Percentiles rank a stretch among this genome's conserved stretches.
phyloP scores from a whole-genome alignment of 768 basidiomycete genomes.

The Rhodotorula graminis region DNA sequence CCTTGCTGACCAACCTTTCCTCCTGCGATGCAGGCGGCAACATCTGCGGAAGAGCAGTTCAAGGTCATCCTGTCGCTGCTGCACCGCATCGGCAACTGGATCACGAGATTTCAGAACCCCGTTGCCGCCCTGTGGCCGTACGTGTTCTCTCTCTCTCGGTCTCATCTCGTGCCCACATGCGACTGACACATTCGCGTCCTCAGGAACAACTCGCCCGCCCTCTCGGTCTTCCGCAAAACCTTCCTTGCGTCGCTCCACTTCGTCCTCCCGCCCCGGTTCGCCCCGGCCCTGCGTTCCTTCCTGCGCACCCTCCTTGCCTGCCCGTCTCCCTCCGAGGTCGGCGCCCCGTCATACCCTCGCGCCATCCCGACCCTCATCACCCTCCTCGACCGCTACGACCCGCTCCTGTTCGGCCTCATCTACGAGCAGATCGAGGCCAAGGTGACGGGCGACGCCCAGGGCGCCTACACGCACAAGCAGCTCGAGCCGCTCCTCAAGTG shows the following conservation, averaged over 20 bases:
- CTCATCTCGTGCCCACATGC: neutral
- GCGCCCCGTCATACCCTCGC: conserved; percentile 54
- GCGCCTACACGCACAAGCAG: conserved; percentile 63
- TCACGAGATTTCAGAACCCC: conserved; percentile 22
- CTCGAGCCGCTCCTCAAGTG: conserved; percentile 62
- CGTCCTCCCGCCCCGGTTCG: conserved; percentile 30
- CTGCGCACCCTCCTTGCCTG: conserved; percentile 17
- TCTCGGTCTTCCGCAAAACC: conserved; percentile 16
- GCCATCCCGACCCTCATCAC: conserved; percentile 57
- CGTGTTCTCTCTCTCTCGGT: neutral
- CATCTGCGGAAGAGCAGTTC: neutral
- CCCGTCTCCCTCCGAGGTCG: conserved; percentile 45
- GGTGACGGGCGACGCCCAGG: conserved; percentile 62
- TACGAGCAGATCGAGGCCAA: conserved; percentile 78
- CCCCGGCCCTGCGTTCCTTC: conserved; percentile 15
- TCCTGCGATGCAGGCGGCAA: neutral
- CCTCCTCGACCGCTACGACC: conserved; percentile 74
- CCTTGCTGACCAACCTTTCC: neutral
- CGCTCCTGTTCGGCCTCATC: conserved; percentile 73
- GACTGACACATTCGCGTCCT: neutral
- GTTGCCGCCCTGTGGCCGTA: conserved; percentile 17
- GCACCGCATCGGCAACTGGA: conserved; percentile 14
- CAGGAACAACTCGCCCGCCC: neutral
- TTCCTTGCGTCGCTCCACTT: conserved; percentile 32
- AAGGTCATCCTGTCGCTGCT: conserved; percentile 14